Evolutionary conservation across 2,329 filamentous ascomycete genomes (phyloP), one percentile per base, ranked within the genome.

Genomic region (Nothophaeocryptopus gaeumannii): DNA sequence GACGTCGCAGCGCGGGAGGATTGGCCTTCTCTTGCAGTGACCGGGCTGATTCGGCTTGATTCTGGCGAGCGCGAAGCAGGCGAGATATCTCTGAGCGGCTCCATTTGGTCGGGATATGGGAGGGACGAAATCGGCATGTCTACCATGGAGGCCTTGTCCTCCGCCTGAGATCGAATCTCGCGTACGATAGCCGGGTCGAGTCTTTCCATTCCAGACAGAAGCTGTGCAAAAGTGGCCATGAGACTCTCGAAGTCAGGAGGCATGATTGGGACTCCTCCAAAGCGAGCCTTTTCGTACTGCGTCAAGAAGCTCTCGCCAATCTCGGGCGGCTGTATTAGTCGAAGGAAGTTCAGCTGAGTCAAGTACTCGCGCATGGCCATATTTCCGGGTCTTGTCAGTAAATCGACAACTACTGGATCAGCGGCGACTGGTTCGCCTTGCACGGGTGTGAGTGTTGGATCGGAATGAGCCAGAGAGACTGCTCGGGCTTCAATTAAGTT

Each of bases 401-500:
- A 70, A 4, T 80, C 80, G 5, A 91, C 81, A 1, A 88, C 82
- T 69, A 68, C 13, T 63, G 61, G 32, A 50, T 67, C 65, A 11
- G 60, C 59, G 12, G 45, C 20, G 7, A 26, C 44, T 8, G 52
- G 33, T 32, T 58, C 32, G 54, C 59, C 54, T 66, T 67, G 62
- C 61, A 13, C 72, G 73, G 73, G 56, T 72, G 75, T 56, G 8
- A 65, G 61, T 2, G 71, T 67, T 3, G 78, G 75, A 61, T 79
- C 69, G 5, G 76, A 72, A 56, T 85, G 89, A 0, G 87, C 89
- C 33, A 96, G 79, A 0, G 88, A 90, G n/a, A 96, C 82, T 1
- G 90, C 92, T 68, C 92, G 92, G 8, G 89, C 92, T 73, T 97
- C 92, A 55, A 97, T 88, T 26, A 97, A 78, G 64, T 95, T 86